Base-by-base conservation (phyloP, 1,284 basidiomycete genomes). In the Ustilago xerochloae region DNA sequence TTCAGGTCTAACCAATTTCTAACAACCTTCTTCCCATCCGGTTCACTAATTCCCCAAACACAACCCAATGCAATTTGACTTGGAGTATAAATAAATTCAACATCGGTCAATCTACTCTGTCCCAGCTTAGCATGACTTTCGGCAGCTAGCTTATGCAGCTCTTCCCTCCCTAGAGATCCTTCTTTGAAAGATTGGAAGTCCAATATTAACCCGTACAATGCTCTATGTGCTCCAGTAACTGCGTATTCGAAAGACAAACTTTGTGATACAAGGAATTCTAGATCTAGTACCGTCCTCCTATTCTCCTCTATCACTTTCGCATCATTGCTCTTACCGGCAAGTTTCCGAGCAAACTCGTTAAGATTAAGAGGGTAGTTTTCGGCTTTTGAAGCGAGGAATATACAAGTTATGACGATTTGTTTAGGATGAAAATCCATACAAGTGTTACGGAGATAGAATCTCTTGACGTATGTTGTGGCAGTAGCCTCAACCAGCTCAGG, bases 361-460 rank as follows among this genome's bases (percentile, higher is more conserved):
- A 98, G 87, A 2, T 93, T 90, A 53, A 98, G 91, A 1, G 93
- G 91, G 77, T 92, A 90, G 82, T 99, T 98, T 33, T 94, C 96
- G 13, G 97, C 97, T 87, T 99, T 99, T 18, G 94, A 92, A 0
- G 96, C 94, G 52, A 99, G 89, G 81, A 97, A 99, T 35, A 99
- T 87, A 30, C 94, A 91, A 2, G 96, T 98, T 52, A 55, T 61
- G 50, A 99, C 98, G 81, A 99, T 93, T 78, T 93, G 92, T 86
- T 97, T 97, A 0, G 96, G 97, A 86, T 99, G 97, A 90, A 93
- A 97, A 83, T 99, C 95, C 94, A 99, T 97, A 55, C 94, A 93
- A 1, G 94, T 97, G 82, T 99, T 99, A 85, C 93, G 92, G 56
- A 99, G 88, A 84, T 99, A 99, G 86, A 99, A 99, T 5, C 97